Evolutionary conservation across 305 asterid genomes (phyloP).

Genomic region (Andrographis paniculata): DNA sequence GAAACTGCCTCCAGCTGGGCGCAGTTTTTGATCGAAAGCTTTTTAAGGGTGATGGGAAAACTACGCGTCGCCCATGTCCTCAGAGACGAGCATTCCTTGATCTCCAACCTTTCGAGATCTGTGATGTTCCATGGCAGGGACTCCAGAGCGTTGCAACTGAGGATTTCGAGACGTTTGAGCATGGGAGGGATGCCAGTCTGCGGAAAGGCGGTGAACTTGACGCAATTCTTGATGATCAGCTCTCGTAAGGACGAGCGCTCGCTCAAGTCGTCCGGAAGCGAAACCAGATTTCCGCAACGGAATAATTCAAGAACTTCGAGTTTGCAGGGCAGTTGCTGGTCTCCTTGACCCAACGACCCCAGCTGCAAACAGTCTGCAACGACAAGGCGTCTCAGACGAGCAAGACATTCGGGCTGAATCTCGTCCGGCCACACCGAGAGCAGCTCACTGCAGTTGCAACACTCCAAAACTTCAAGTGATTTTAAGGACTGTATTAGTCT

Average conservation of each 20-base stretch:
- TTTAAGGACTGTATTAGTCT: slow-evolving; percentile 28
- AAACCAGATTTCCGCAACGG: slow-evolving; percentile 26
- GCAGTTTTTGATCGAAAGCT: slow-evolving; percentile 40
- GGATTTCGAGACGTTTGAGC: slow-evolving; percentile 50
- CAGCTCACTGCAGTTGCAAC: slow-evolving; percentile 39
- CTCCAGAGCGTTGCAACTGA: slow-evolving; percentile 37
- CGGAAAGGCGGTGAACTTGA: slow-evolving; percentile 31
- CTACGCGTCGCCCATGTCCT: slow-evolving; percentile 28
- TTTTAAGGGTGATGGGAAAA: slow-evolving; percentile 41
- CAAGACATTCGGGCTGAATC: slow-evolving; percentile 22
- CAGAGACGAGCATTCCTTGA: slow-evolving; percentile 48
- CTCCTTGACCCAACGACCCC: slow-evolving; percentile 39
- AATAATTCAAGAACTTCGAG: slow-evolving; percentile 56
- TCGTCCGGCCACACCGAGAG: slow-evolving; percentile 33
- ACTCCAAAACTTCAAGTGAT: slow-evolving; percentile 44
- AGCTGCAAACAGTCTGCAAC: slow-evolving; percentile 46
- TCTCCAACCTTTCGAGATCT: slow-evolving; percentile 46
- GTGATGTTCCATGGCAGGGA: slow-evolving; percentile 36
- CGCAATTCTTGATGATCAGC: slow-evolving; percentile 41
- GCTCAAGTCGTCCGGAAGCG: slow-evolving; percentile 37
- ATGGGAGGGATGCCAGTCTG: slow-evolving; percentile 35
- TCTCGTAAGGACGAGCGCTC: slow-evolving; percentile 27
- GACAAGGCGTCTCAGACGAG: slow-evolving; percentile 36
- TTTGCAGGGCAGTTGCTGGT: slow-evolving; percentile 41
- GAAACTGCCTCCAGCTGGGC: slow-evolving; percentile 33